These are phyloP conservation scores for Gleditsia sinensis DNA, from an alignment of 306 rosid species.

Conservation along the genomic window DNA sequence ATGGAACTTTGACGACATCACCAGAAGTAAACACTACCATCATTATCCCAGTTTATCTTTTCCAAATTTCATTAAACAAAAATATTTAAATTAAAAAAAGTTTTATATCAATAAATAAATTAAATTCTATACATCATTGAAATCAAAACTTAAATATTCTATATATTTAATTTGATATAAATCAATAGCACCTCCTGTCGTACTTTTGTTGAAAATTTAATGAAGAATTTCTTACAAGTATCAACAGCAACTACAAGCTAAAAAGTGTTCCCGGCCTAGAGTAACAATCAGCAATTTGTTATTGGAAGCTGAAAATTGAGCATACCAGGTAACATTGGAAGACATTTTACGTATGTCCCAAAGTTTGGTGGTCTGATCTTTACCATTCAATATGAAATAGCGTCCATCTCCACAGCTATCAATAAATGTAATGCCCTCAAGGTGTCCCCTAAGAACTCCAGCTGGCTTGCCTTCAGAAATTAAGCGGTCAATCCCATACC, in stretches of 20 bases:
- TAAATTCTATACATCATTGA: neutral
- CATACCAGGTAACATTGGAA: slow-evolving; percentile 59
- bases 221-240: neutral
- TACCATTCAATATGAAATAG: slow-evolving; percentile 85
- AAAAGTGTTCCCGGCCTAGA: neutral
- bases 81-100: too few relatives aligned
- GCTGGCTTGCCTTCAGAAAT: slow-evolving; percentile 62
- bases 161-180: too few relatives aligned
- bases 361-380: slow-evolving; percentile 91
- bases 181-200: neutral
- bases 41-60: too few relatives aligned
- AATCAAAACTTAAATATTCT: neutral
- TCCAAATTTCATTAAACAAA: too few relatives aligned
- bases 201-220: neutral
- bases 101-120: too few relatives aligned
- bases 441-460: slow-evolving; percentile 78
- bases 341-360: slow-evolving; percentile 93
- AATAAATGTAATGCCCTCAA: slow-evolving; percentile 82
- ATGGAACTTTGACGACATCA: too few relatives aligned
- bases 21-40: neutral
- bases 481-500: slow-evolving; percentile 96
- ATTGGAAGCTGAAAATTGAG: slow-evolving; percentile 8
- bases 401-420: slow-evolving; percentile 91
- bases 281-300: neutral
- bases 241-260: neutral